These are phyloP conservation scores for Xylariaceae sp. DNA, from an alignment of 2,329 filamentous ascomycete genomes.

Conservation along the genomic window DNA sequence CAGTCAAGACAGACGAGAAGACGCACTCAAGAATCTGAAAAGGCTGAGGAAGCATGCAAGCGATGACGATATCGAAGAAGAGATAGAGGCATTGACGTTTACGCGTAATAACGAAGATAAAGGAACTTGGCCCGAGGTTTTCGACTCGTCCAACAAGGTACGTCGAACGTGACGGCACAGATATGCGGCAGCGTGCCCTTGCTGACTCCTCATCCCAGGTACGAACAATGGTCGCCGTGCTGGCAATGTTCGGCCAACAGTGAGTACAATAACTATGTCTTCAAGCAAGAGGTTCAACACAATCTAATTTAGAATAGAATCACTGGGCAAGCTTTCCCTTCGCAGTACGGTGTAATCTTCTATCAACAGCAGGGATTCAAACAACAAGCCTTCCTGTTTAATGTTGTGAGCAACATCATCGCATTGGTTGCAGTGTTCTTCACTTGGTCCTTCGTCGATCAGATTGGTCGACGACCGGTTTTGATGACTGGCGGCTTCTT, in stretches of 20 bases:
- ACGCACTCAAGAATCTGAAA: slow-evolving; percentile 5
- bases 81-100: slow-evolving; percentile 10
- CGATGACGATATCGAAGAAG: slow-evolving; percentile 7
- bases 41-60: slow-evolving; percentile 4
- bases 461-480: slow-evolving; percentile 8
- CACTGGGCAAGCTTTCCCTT: slow-evolving; percentile 12
- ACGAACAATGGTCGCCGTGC: slow-evolving; percentile 7
- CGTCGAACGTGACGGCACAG: not conserved
- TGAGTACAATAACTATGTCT: too few relatives aligned
- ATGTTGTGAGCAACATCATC: slow-evolving; percentile 6
- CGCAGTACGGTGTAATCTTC: slow-evolving; percentile 12
- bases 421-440: slow-evolving; percentile 9
- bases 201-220: not conserved
- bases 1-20: slow-evolving; percentile 3
- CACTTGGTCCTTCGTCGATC: slow-evolving; percentile 11
- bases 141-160: slow-evolving; percentile 6
- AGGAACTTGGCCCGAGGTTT: slow-evolving; percentile 11
- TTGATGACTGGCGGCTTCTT: slow-evolving; percentile 13
- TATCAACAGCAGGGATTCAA: slow-evolving; percentile 12
- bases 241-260: slow-evolving; percentile 13
- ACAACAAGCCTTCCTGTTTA: slow-evolving; percentile 8
- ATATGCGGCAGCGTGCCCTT: not conserved
- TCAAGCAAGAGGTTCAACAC: too few relatives aligned
- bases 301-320: not conserved
- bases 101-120: slow-evolving; percentile 8